Percentiles rank a stretch among this genome's conserved stretches.
Conservation (phyloP, 495 filamentous ascomycete species). For the Opeltia flavorubescens region DNA sequence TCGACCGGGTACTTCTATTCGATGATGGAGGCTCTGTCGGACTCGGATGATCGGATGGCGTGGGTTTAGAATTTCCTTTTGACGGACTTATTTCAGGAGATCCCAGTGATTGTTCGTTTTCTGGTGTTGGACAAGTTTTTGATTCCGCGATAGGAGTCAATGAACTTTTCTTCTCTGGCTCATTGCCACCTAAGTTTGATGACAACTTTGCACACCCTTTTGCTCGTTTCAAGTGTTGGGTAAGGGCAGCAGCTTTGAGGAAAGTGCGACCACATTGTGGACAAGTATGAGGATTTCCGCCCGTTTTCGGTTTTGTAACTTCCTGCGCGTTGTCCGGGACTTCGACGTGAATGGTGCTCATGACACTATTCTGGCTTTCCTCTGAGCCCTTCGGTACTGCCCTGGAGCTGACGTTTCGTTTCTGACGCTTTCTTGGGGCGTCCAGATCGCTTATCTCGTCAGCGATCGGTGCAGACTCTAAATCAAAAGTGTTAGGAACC, state of each 20-base stretch:
- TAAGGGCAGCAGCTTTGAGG: no score
- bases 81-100: not conserved
- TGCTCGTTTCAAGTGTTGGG: not conserved
- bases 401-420: no score
- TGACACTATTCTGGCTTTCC: slow-evolving; percentile 8
- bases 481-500: no score
- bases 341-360: not conserved
- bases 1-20: slow-evolving; percentile 8
- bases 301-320: not conserved
- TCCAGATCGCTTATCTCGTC: not conserved
- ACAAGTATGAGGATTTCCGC: not conserved
- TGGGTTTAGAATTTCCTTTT: not conserved
- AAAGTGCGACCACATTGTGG: no score
- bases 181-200: not conserved
- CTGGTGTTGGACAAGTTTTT: not conserved
- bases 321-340: not conserved
- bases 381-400: not conserved
- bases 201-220: not conserved
- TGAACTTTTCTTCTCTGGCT: not conserved
- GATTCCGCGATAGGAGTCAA: not conserved
- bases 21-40: slow-evolving; percentile 1
- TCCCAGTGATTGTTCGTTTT: not conserved
- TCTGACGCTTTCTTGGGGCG: not conserved
- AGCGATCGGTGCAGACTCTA: not conserved
- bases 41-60: not conserved